These are phyloP conservation scores for Posidonia oceanica DNA, from an alignment of 116 monocot genomes.

Conservation along the genomic window DNA sequence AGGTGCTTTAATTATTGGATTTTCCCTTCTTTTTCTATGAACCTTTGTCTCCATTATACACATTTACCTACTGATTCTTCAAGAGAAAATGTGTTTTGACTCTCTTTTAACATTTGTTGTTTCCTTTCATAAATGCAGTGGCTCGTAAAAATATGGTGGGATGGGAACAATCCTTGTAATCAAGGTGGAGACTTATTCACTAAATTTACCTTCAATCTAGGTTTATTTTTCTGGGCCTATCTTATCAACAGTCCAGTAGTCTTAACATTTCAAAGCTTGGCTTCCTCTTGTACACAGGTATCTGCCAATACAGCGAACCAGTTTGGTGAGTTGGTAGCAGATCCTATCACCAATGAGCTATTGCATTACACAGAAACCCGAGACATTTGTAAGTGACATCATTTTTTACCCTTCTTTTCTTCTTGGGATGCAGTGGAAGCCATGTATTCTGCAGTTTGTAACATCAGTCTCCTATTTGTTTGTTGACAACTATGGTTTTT, in stretches of 20 bases:
- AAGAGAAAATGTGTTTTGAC: too few relatives aligned
- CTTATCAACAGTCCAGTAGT: not conserved
- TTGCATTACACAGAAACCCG: conserved; percentile 95
- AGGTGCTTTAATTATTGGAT: too few relatives aligned
- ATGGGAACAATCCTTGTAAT: conserved; percentile 89
- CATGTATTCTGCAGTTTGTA: too few relatives aligned
- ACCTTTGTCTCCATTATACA: too few relatives aligned
- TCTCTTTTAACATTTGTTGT: not conserved
- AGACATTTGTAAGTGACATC: conserved; percentile 73
- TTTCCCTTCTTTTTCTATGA: too few relatives aligned
- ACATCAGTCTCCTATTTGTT: too few relatives aligned
- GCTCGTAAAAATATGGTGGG: conserved; percentile 75
- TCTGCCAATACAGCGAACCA: conserved; percentile 78
- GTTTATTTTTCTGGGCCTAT: not conserved
- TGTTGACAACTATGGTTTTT: too few relatives aligned
- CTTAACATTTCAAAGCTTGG: not conserved
- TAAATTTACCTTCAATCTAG: not conserved
- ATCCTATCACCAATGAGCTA: conserved; percentile 68
- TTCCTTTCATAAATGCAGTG: conserved; percentile 29
- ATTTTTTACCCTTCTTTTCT: not conserved
- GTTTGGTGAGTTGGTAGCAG: conserved; percentile 96
- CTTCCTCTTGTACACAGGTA: conserved; percentile 36
- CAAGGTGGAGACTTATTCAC: conserved; percentile 33
- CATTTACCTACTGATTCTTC: too few relatives aligned
- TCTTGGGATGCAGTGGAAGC: not conserved